These are phyloP conservation scores for Pichia sp. DNA, from an alignment of 1,139 yeast genomes.

Conservation along the genomic window DNA sequence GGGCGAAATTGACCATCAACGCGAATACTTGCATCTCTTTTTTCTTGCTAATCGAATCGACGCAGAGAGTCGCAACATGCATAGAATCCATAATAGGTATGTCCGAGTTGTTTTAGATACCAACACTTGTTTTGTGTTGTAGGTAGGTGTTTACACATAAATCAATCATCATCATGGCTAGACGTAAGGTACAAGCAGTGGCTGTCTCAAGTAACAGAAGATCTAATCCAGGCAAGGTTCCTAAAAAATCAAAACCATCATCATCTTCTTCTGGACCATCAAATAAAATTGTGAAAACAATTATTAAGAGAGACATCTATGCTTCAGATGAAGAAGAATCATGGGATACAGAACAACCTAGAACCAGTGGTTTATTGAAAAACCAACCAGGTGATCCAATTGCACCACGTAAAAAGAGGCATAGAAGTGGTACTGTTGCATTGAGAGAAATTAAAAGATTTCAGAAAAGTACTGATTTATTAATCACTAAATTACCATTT, in stretches of 20 bases:
- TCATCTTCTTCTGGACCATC: background rate
- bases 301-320: slow-evolving; percentile 2
- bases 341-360: slow-evolving; percentile 1
- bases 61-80: background rate
- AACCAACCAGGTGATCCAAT: slow-evolving; percentile 50
- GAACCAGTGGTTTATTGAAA: slow-evolving; percentile 35
- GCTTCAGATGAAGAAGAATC: slow-evolving; percentile 10
- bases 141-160: background rate
- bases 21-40: background rate
- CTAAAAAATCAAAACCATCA: background rate
- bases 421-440: slow-evolving; percentile 70
- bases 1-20: background rate
- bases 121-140: background rate
- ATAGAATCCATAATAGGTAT: background rate
- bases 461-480: slow-evolving; percentile 71
- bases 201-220: background rate
- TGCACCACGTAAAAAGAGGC: slow-evolving; percentile 40
- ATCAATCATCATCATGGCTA: slow-evolving; percentile 12
- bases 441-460: slow-evolving; percentile 71
- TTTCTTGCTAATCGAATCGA: background rate
- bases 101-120: background rate
- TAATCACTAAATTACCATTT: slow-evolving; percentile 83
- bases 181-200: slow-evolving; percentile 17
- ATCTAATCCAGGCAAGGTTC: background rate
- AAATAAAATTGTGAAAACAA: background rate